Base-by-base conservation (phyloP, 2,329 filamentous ascomycete species). In the Calonectria honghensis region DNA sequence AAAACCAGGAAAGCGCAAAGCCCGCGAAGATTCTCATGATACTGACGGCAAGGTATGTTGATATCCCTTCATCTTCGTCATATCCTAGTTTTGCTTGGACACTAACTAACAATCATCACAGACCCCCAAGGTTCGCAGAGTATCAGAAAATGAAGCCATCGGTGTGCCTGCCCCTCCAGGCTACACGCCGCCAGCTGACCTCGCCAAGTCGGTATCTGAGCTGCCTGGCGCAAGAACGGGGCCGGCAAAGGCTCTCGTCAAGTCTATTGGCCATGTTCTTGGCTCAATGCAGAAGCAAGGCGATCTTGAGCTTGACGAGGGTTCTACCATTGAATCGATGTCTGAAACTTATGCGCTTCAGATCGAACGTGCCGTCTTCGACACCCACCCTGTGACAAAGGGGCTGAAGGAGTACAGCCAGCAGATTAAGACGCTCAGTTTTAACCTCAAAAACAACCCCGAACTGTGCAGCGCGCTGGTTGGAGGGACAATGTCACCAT, bases 391-490 rank as follows among this genome's bases (percentile, higher is more conserved):
- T 0, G 86, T 85, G 41, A 83, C 79, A 52, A 86, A 84, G 76
- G 84, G 84, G 18, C 86, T 88, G 31, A 87, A 87, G 73, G 87
- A 91, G 67, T 92, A 92, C 78, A 87, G 82, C 18, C 86, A 87
- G 41, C 91, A 98, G 85, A 90, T 96, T 79, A 93, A 95, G 76
- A 92, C 93, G 57, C 91, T 99, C 78, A 88, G 92, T 64, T 94
- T 95, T 85, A 98, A 98, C 85, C 88, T 98, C 75, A 98, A 98
- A 89, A 93, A 93, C 82, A 99, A 99, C 84, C 86, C 92, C 70
- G 92, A 95, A 79, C 88, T 99, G 57, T 91, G 94, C 68, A 91
- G 93, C 80, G 92, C 94, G 51, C 88, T 99, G 68, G 88, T 98
- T n/a, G 91, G 91, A 75, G 91, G 92, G 68, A 91, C 90, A 39